These are phyloP conservation scores for Insectozyma bohioensis DNA, from an alignment of 1,139 yeast species.

Conservation along the genomic window DNA sequence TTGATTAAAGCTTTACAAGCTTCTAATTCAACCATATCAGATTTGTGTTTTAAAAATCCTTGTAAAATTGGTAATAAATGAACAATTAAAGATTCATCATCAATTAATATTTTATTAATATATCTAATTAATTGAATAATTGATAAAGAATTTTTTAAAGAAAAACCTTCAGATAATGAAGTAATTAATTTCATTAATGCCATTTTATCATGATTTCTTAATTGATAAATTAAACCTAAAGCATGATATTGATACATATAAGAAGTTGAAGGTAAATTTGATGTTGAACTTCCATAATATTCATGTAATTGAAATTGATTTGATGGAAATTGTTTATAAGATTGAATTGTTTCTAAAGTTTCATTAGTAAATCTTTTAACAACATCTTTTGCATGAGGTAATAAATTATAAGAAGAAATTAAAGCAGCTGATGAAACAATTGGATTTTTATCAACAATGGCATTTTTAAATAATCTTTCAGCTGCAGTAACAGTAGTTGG, in stretches of 20 bases:
- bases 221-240: slow-evolving; percentile 80
- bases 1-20: slow-evolving; percentile 82
- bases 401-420: slow-evolving; percentile 83
- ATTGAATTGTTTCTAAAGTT: slow-evolving; percentile 80
- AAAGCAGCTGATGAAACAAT: slow-evolving; percentile 89
- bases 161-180: slow-evolving; percentile 62
- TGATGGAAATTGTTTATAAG: slow-evolving; percentile 66
- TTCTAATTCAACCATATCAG: slow-evolving; percentile 90
- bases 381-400: slow-evolving; percentile 87
- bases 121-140: slow-evolving; percentile 83
- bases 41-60: slow-evolving; percentile 74
- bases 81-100: slow-evolving; percentile 54
- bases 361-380: slow-evolving; percentile 94
- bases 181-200: slow-evolving; percentile 89
- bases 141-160: slow-evolving; percentile 73
- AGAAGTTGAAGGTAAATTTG: slow-evolving; percentile 63
- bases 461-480: slow-evolving; percentile 88
- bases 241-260: slow-evolving; percentile 95
- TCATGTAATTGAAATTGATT: slow-evolving; percentile 56
- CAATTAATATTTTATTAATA: slow-evolving; percentile 65
- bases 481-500: slow-evolving; percentile 91
- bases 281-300: slow-evolving; percentile 49
- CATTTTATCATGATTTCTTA: slow-evolving; percentile 91
- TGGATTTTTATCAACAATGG: slow-evolving; percentile 90
- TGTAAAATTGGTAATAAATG: slow-evolving; percentile 65